Conservation (phyloP, 306 rosid genomes). For the Begonia peltatifolia region DNA sequence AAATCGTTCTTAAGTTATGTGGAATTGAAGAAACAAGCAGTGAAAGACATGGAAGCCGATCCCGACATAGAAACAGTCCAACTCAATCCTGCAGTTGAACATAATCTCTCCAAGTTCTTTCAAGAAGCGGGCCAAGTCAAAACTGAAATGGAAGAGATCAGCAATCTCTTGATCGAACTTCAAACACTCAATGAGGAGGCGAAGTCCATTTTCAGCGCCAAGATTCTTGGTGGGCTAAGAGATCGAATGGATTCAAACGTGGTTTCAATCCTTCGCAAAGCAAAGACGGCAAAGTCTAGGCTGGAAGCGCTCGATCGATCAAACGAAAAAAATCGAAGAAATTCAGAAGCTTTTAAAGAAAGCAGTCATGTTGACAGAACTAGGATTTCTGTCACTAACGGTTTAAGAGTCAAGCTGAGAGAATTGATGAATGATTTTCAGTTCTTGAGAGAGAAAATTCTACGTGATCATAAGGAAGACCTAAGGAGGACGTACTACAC, state of each 20-base stretch:
- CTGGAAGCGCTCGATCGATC: conserved; percentile 51
- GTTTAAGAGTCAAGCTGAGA: conserved; percentile 61
- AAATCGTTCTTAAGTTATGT: no score
- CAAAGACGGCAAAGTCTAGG: conserved; percentile 35
- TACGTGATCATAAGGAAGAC: conserved; percentile 60
- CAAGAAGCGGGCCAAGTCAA: no score
- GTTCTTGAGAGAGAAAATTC: conserved; percentile 45
- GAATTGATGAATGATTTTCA: conserved; percentile 65
- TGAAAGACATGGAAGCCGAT: no score
- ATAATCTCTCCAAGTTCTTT: no score
- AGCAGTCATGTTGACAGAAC: conserved; percentile 50
- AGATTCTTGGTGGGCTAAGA: not conserved
- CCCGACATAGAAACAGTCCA: no score
- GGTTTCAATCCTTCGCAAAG: conserved; percentile 62
- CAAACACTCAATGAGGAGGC: no score
- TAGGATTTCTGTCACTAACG: conserved; percentile 46
- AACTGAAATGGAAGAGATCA: no score
- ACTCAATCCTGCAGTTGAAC: no score
- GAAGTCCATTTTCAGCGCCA: no score
- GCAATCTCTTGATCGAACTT: no score
- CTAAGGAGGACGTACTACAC: conserved; percentile 52
- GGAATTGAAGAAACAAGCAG: no score
- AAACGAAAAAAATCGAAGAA: not conserved
- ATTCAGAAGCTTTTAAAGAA: conserved; percentile 13
- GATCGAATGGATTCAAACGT: conserved; percentile 61